phyloP scores from a whole-genome alignment of 176 grass and related monocot species.

The Tillandsia leiboldiana region DNA sequence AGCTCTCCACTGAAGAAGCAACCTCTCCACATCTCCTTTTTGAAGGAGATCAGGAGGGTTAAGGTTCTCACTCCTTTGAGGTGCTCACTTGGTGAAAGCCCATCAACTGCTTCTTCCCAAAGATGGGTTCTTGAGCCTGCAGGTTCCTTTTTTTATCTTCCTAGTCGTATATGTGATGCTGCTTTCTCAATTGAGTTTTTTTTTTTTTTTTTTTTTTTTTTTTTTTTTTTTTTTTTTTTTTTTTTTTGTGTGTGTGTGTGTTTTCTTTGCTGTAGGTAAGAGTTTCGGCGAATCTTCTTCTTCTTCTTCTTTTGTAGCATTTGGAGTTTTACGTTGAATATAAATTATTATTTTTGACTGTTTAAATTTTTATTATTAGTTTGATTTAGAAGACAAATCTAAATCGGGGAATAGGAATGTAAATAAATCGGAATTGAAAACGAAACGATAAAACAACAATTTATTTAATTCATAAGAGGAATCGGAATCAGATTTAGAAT shows the following conservation, averaged over 20 bases:
- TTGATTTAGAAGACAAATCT: too few species aligned
- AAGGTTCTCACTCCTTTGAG: conserved; percentile 2
- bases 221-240: neutral
- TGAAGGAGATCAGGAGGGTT: neutral
- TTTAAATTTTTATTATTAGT: too few species aligned
- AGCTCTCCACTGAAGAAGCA: neutral
- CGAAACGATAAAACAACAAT: too few species aligned
- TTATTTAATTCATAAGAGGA: too few species aligned
- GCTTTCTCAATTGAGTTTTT: neutral
- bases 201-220: neutral
- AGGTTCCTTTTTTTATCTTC: conserved; percentile 23
- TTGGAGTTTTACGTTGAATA: too few species aligned
- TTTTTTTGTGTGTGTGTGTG: neutral
- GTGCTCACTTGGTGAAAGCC: conserved; percentile 8
- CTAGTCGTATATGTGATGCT: neutral
- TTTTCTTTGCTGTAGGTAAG: neutral
- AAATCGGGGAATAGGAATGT: too few species aligned
- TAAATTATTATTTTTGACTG: too few species aligned
- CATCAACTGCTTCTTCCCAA: conserved; percentile 18
- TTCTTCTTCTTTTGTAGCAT: too few species aligned
- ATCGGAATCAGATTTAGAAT: too few species aligned
- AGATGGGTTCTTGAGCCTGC: conserved; percentile 56
- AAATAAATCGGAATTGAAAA: too few species aligned
- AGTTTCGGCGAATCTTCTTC: neutral
- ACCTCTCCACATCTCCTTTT: neutral